Evolutionary conservation across 2,329 filamentous ascomycete genomes (phyloP).

Genomic region (Epichloe brachyelytri): DNA sequence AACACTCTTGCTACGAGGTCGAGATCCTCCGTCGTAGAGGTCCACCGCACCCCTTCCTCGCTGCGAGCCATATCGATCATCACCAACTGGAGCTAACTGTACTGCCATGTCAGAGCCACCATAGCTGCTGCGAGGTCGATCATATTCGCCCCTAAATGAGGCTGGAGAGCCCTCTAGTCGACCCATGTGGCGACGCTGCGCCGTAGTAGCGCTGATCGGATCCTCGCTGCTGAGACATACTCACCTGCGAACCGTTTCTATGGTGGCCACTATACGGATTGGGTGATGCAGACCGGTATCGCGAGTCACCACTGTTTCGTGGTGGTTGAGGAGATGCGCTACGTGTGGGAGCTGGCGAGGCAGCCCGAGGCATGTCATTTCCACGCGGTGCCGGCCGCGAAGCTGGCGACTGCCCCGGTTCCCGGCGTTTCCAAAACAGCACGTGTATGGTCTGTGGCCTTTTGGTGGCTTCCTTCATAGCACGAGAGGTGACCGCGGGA

Average conservation of each 20-base stretch:
- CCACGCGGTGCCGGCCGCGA: slow-evolving; percentile 48
- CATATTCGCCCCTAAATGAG: slow-evolving; percentile 30
- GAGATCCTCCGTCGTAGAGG: slow-evolving; percentile 39
- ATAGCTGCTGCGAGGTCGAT: slow-evolving; percentile 39
- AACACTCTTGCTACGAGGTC: slow-evolving; percentile 67
- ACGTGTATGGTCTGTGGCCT: slow-evolving; percentile 71
- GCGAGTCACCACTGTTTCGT: slow-evolving; percentile 33
- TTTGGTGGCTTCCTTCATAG: slow-evolving; percentile 95
- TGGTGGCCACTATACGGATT: slow-evolving; percentile 44
- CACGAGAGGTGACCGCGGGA: slow-evolving; percentile 80
- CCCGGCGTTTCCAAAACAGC: slow-evolving; percentile 44
- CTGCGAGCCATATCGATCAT: slow-evolving; percentile 46
- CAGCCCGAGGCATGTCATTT: slow-evolving; percentile 43
- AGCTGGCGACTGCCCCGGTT: slow-evolving; percentile 22
- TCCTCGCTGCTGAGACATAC: slow-evolving; percentile 29
- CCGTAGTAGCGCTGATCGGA: slow-evolving; percentile 39
- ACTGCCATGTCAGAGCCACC: slow-evolving; percentile 48
- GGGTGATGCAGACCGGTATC: slow-evolving; percentile 43
- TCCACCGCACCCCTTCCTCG: slow-evolving; percentile 41
- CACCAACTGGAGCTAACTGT: slow-evolving; percentile 46
- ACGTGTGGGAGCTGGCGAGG: slow-evolving; percentile 58
- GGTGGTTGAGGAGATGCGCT: slow-evolving; percentile 53
- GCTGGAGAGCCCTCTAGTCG: slow-evolving; percentile 35
- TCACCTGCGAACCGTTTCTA: slow-evolving; percentile 24
- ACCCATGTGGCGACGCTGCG: slow-evolving; percentile 37